These are phyloP conservation scores for Apocynum venetum DNA, from an alignment of 257 asterid genomes.

Conservation along the genomic window DNA sequence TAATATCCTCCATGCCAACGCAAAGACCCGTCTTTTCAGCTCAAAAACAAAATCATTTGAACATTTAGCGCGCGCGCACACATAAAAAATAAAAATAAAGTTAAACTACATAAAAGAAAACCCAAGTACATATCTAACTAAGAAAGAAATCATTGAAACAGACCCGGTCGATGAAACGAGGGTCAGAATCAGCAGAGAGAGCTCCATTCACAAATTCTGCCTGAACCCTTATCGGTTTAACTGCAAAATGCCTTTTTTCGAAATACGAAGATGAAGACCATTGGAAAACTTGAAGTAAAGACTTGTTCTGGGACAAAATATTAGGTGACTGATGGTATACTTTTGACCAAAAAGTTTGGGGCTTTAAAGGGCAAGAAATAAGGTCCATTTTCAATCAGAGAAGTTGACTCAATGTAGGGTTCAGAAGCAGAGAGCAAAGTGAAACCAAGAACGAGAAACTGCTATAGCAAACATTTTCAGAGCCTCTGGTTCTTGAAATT, in stretches of 20 bases:
- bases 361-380: constrained; percentile 35
- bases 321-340: constrained; percentile 13
- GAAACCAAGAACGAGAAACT: constrained; percentile 1
- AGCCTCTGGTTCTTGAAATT: neutral
- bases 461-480: neutral
- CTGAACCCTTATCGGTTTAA: constrained; percentile 55
- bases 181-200: constrained; percentile 69
- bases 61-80: neutral
- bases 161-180: constrained; percentile 86
- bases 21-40: constrained; percentile 8
- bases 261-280: constrained; percentile 18
- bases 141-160: constrained; percentile 15
- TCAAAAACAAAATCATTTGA: neutral
- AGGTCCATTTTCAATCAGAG: constrained; percentile 39
- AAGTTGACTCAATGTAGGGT: neutral
- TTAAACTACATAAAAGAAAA: neutral
- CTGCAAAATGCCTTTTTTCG: constrained; percentile 20
- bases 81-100: no score
- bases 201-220: constrained; percentile 73
- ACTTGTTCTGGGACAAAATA: constrained; percentile 18
- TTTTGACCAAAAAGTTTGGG: constrained; percentile 32
- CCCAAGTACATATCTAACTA: neutral
- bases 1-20: neutral
- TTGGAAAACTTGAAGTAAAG: constrained; percentile 30
- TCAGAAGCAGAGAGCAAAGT: constrained; percentile 8